These are phyloP conservation scores for Amanita rubescens DNA, from an alignment of 768 basidiomycete genomes.

Conservation along the genomic window DNA sequence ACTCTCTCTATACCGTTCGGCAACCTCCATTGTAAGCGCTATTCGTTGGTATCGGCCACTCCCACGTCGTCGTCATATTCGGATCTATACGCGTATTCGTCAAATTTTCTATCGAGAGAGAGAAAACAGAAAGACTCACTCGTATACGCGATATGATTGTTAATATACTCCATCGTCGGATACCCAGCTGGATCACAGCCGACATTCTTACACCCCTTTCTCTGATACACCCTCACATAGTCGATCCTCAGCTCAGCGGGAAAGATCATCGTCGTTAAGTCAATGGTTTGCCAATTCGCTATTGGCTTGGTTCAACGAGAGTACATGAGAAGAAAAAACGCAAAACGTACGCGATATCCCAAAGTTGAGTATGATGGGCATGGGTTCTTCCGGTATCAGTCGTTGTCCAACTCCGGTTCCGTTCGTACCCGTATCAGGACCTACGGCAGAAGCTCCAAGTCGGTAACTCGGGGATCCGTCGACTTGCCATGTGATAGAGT, in stretches of 20 bases:
- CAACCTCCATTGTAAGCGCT: no score
- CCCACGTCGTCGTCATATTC: no score
- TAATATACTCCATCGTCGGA: constrained; percentile 63
- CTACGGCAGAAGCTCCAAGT: constrained; percentile 48
- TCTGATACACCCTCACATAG: constrained; percentile 79
- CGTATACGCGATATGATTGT: constrained; percentile 48
- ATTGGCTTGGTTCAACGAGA: neutral
- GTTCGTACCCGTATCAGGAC: constrained; percentile 26
- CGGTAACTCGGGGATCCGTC: constrained; percentile 43
- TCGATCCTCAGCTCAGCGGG: constrained; percentile 67
- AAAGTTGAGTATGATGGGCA: constrained; percentile 54
- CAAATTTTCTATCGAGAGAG: no score
- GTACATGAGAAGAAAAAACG: neutral
- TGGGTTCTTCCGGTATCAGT: constrained; percentile 50
- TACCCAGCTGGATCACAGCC: constrained; percentile 61
- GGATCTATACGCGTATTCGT: no score
- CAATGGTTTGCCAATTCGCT: constrained; percentile 62
- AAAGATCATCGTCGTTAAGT: constrained; percentile 51
- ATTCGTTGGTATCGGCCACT: no score
- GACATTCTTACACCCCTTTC: constrained; percentile 44
- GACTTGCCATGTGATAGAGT: constrained; percentile 73
- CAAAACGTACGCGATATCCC: constrained; percentile 43
- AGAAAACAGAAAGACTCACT: no score
- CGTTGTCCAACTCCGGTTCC: constrained; percentile 53
- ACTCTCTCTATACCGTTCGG: no score